Base-by-base conservation (phyloP, 1,284 basidiomycete genomes). In the Kwoniella shivajii region DNA sequence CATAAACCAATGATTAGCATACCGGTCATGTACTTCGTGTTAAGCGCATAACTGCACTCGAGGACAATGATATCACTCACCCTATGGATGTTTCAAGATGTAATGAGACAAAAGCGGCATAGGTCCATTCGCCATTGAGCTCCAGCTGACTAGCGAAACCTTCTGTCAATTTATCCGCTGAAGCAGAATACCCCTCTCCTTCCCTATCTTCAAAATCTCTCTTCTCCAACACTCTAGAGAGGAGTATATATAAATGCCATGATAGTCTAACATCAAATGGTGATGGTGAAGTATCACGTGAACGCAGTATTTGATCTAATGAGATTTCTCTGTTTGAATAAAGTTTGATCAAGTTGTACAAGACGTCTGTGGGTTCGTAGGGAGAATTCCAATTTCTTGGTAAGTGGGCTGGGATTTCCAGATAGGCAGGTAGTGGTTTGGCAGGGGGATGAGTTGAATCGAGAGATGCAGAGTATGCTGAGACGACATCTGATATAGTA, bases 181-280 rank as follows among this genome's bases (percentile, higher is more conserved):
- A 86, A 1, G 87, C 86, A 73, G 88, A 89, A 70, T 89, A 88
- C 0, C 90, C 90, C 38, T 79, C 82, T 14, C 80, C 80, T 11
- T 80, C 81, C 6, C 93, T 84, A 74, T 98, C 94, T 33, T 85
- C 84, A 63, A 96, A 90, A 73, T 97, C 93, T 26, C 93, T 84
- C 46, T 88, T 79, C 38, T 86, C 82, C 74, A 98, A 84, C 50
- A 89, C 89, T 24, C 88, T 84, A 4, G 92, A 88, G 26, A 99
- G 81, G 31, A 98, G 80, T 57, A 93, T 85, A 74, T 95, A 97
- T 29, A 98, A 74, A 77, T 98, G 93, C 95, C 95, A 99, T 7
- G 90, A 84, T 53, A 97, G 80, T 11, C 90, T 85, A 71, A 86
- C 88, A 75, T 96, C 93, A 20, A 86, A 76, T 0, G 88, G 88